A percentile compares a stretch with the other conserved stretches of the same genome.
These are phyloP conservation scores for Penicillium roqueforti DNA, from an alignment of 495 filamentous ascomycete species.

Conservation along the genomic window DNA sequence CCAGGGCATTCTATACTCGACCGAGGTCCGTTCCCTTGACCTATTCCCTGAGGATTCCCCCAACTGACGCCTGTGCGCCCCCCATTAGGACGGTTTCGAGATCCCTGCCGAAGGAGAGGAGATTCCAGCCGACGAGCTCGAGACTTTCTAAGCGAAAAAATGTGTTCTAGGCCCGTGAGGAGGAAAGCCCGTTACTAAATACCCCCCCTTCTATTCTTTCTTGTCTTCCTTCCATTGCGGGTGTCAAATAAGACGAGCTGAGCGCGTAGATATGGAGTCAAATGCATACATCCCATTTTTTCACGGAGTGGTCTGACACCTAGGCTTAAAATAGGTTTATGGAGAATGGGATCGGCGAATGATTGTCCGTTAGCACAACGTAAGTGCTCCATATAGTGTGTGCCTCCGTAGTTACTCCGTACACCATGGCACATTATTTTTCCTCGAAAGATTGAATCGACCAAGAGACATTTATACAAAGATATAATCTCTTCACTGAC, in stretches of 20 bases:
- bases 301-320: conserved; percentile 1
- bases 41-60: not conserved
- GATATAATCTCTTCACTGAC: too few relatives aligned
- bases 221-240: conserved; percentile 8
- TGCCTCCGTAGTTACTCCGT: too few relatives aligned
- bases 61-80: conserved; percentile 7
- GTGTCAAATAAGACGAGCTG: conserved; percentile 7
- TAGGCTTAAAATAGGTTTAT: conserved; percentile 2
- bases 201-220: conserved; percentile 18
- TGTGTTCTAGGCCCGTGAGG: conserved; percentile 5
- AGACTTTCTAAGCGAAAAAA: conserved; percentile 42
- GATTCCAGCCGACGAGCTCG: conserved; percentile 40
- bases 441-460: too few relatives aligned
- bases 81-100: conserved; percentile 49
- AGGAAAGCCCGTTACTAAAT: conserved; percentile 22
- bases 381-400: too few relatives aligned
- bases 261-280: conserved; percentile 22
- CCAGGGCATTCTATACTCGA: conserved; percentile 94
- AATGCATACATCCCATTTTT: not conserved
- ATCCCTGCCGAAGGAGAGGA: conserved; percentile 42
- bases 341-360: conserved; percentile 4
- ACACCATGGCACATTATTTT: too few relatives aligned
- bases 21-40: conserved; percentile 57
- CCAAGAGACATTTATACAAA: too few relatives aligned
- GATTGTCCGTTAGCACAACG: conserved; percentile 1